These are phyloP conservation scores for Cicer judaicum DNA, from an alignment of 306 rosid genomes.

Conservation along the genomic window DNA sequence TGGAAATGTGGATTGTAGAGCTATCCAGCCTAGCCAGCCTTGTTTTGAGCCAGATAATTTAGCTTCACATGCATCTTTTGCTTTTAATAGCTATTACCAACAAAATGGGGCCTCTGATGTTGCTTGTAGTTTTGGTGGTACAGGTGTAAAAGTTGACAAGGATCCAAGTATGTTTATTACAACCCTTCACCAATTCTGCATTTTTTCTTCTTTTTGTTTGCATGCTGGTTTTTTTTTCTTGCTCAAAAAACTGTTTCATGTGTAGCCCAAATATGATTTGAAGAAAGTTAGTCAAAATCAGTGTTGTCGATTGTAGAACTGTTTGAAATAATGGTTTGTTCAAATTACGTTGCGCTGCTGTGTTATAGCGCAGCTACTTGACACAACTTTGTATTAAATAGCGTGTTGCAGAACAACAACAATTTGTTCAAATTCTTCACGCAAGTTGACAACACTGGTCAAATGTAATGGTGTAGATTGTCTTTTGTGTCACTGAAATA, in stretches of 20 bases:
- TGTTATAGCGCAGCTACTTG: too few species aligned
- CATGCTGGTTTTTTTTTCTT: not conserved
- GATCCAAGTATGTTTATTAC: constrained; percentile 81
- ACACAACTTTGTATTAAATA: too few species aligned
- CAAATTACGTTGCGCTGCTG: too few species aligned
- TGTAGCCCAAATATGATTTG: constrained; percentile 2
- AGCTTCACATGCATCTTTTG: constrained; percentile 87
- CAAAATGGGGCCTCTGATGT: constrained; percentile 91
- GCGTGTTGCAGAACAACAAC: too few species aligned
- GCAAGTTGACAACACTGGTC: too few species aligned
- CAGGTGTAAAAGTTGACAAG: constrained; percentile 79
- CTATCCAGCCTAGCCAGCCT: constrained; percentile 96
- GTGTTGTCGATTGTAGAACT: too few species aligned
- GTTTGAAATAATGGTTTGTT: too few species aligned
- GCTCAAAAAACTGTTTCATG: constrained; percentile 21
- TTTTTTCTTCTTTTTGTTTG: constrained; percentile 8
- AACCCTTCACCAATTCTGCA: not conserved
- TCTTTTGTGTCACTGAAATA: constrained; percentile 19
- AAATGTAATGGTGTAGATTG: too few species aligned
- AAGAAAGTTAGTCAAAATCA: constrained; percentile 11
- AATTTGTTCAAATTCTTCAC: too few species aligned
- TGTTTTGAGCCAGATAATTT: constrained; percentile 90
- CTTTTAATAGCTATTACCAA: constrained; percentile 87
- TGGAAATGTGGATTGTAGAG: constrained; percentile 93
- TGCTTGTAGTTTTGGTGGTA: constrained; percentile 94